Evolutionary conservation across 2,329 filamentous ascomycete species (phyloP), one percentile per base, ranked within the genome.

Genomic region (Madurella mycetomatis): DNA sequence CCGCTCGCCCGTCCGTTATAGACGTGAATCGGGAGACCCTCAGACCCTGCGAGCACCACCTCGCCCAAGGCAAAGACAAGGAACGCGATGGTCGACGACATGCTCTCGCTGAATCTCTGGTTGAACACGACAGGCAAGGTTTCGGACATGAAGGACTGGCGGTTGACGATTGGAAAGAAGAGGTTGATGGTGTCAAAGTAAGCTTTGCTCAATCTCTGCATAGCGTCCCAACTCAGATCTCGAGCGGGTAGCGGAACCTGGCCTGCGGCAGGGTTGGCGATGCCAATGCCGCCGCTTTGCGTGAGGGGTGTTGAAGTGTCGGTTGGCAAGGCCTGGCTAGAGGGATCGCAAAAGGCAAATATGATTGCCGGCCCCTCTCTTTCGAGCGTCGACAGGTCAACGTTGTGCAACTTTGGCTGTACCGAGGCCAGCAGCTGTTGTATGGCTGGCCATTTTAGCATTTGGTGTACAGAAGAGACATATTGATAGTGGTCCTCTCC

Each of bases 171-270:
- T 0, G 82, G 82, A 60, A 79, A 78, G 13, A 83, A 63, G 12
- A 81, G 71, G 62, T 85, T 84, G 67, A 82, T 81, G 1, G 75
- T 78, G 60, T 82, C 77, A 63, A 85, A 85, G 62, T 81, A 85
- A 0, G 75, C 73, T 47, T 77, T 78, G 54, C 74, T 74, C 39
- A 81, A 70, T 19, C 70, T 69, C 54, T 76, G 73, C 67, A 84
- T 77, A 2, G 70, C 70, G 5, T 80, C 77, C 65, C 74, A 74
- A 12, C 71, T 73, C 46, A 83, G 62, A 5, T 62, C 64, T 1
- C 55, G 41, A 8, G 56, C 16, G n/a, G 51, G 50, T 18, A 58
- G 40, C 2, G 56, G 46, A 2, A 47, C 41, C 9, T 54, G 41
- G 12, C 44, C 19, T 16, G 51, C 37, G 12, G 46, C 40, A 41